phyloP scores from a whole-genome alignment of 2,329 filamentous ascomycete genomes.

The Pyricularia pennisetigena region DNA sequence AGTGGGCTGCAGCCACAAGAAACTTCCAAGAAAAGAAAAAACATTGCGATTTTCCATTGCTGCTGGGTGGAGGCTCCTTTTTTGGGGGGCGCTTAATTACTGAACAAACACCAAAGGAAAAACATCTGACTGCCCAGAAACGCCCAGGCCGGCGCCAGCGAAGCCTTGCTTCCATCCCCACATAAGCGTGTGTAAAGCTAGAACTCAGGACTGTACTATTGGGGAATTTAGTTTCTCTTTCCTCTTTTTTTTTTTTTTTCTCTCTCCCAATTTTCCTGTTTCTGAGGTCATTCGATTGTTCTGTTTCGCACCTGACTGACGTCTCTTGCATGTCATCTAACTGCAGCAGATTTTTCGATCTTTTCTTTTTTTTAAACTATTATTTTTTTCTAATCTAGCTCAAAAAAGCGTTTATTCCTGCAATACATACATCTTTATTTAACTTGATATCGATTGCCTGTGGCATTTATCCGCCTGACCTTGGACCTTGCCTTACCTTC shows the following conservation, averaged over 20 bases:
- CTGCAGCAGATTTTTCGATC: background rate
- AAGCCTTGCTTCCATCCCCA: background rate
- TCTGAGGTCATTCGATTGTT: background rate
- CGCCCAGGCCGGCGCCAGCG: background rate
- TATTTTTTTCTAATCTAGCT: background rate
- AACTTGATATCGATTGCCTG: background rate
- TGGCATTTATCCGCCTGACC: background rate
- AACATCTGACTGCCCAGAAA: background rate
- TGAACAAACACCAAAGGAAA: background rate
- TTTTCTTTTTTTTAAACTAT: background rate
- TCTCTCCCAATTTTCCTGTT: background rate
- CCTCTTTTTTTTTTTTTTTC: background rate
- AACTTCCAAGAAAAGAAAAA: background rate
- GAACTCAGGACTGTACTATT: background rate
- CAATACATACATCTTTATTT: background rate
- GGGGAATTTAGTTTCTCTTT: background rate
- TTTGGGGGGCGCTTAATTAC: background rate
- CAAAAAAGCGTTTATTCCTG: background rate
- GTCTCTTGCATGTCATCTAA: background rate
- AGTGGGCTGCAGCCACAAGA: background rate
- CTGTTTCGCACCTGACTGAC: background rate
- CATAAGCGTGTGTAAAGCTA: background rate
- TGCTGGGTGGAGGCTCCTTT: background rate
- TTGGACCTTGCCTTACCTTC: background rate
- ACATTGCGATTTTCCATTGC: background rate